Evolutionary conservation across 2,329 filamentous ascomycete genomes (phyloP), one percentile per base, ranked within the genome.

Genomic region (Pestalotiopsis sp.): DNA sequence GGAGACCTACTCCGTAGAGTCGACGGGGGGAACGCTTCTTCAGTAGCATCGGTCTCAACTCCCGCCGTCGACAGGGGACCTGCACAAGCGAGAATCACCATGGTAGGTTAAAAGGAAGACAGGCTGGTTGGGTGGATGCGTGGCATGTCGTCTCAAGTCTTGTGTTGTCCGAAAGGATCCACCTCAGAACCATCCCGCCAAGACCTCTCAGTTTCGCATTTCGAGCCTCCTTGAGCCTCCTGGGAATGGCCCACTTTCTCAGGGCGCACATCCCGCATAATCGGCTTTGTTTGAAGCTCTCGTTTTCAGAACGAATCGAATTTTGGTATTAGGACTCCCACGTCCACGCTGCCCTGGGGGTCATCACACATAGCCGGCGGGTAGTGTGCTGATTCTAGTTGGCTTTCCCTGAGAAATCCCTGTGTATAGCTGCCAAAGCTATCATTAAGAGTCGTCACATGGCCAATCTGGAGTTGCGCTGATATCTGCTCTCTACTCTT

Each of bases 61-160:
- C 61, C 57, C 66, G 66, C 66, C 58, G 58, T 25, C 27, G 36
- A 40, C 57, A 62, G 40, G 66, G 66, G 41, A 49, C 14, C 17
- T 66, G 23, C 31, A 31, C 64, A 66, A 45, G 64, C 64, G 64
- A 57, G 59, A 49, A 17, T 20, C 57, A 14, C 56, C 23, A 25
- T 20, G 41, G 25, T 31, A 63, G 58, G 57, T 40, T 67, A 36
- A 36, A 36, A 36, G 31, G 31, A 36, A 36, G 31, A 36, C 31
- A 36, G 31, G 45, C 45, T 52, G 45, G 45, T n/a, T n/a, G 20
- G n/a, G 17, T 52, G 45, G 58, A 40, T 49, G 65, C 59, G 58
- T 67, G 66, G 66, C 66, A 49, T 63, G 66, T 63, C 66, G 66
- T 67, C 66, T 67, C 66, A 67, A 67, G 66, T 62, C 58, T 20